Conservation (phyloP, 345 rosid genomes). For the Pistacia vera region DNA sequence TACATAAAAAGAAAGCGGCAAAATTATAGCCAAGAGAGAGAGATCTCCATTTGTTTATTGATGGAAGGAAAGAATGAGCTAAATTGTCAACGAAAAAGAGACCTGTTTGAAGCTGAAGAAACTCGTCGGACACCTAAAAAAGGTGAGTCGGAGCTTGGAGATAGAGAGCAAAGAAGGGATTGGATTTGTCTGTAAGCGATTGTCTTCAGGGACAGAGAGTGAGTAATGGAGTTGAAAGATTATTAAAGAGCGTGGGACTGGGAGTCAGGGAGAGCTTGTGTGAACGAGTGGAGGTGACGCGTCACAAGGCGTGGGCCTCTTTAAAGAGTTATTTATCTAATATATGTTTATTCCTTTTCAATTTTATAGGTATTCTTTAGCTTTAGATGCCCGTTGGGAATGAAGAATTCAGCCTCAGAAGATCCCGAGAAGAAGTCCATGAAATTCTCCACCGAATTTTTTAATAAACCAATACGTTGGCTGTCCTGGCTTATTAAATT, state of each 20-base stretch:
- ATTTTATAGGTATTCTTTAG: too few species aligned
- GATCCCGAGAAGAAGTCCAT: slow-evolving; percentile 24
- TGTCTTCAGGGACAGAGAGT: not conserved
- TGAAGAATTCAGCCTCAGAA: not conserved
- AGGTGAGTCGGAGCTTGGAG: not conserved
- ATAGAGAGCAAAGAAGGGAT: not conserved
- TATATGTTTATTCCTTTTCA: too few species aligned
- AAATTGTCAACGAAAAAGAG: not conserved
- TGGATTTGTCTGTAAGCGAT: slow-evolving; percentile 7
- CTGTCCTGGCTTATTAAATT: not conserved
- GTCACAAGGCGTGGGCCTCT: not conserved
- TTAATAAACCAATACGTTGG: slow-evolving; percentile 11
- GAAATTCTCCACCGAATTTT: slow-evolving; percentile 18
- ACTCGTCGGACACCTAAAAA: not conserved
- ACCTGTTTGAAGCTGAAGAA: not conserved
- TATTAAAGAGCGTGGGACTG: too few species aligned
- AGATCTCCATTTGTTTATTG: slow-evolving; percentile 2
- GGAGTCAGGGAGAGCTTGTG: not conserved
- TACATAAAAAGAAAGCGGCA: not conserved
- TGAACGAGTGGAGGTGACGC: not conserved
- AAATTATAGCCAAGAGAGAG: not conserved
- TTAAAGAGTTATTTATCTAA: too few species aligned
- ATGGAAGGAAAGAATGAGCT: not conserved
- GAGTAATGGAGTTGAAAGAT: not conserved
- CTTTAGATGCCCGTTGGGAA: too few species aligned